Evolutionary conservation across 75 land plant species (phyloP), one percentile per base, ranked within the genome.

Genomic region (Selaginella tamariscina): DNA sequence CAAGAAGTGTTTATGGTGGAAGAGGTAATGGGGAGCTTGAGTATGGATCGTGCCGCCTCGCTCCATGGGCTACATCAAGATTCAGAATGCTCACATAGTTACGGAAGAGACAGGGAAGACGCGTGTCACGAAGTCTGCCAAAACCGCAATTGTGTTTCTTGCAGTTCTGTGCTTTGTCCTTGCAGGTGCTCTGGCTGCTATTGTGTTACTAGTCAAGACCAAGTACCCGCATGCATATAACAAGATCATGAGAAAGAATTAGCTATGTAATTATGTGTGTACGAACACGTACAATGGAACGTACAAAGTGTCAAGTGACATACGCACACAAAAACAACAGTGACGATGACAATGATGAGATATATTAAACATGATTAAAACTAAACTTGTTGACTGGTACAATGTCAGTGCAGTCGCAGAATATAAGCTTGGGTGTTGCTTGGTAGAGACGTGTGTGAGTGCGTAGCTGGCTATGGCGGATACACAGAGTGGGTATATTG

Each of bases 381-480:
- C n/a, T n/a, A n/a, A n/a, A n/a, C n/a, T n/a, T n/a, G n/a, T n/a
- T n/a, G n/a, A n/a, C n/a, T n/a, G n/a, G n/a, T n/a, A n/a, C n/a
- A n/a, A n/a, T n/a, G n/a, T n/a, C n/a, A n/a, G n/a, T n/a, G n/a
- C n/a, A n/a, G n/a, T n/a, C n/a, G n/a, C n/a, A n/a, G n/a, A n/a
- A n/a, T n/a, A n/a, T n/a, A n/a, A n/a, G n/a, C n/a, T n/a, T n/a
- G n/a, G n/a, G n/a, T n/a, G n/a, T n/a, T n/a, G n/a, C n/a, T n/a
- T n/a, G n/a, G n/a, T n/a, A n/a, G n/a, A n/a, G n/a, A n/a, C n/a
- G n/a, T n/a, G n/a, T n/a, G n/a, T n/a, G n/a, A n/a, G n/a, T n/a
- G n/a, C n/a, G n/a, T n/a, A n/a, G n/a, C n/a, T 39, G 49, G 49
- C 49, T 39, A 39, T 39, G 49, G 49, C 49, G 49, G 49, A 39